Conservation (phyloP, 495 filamentous ascomycete species). For the Penicillium malachiteum region DNA sequence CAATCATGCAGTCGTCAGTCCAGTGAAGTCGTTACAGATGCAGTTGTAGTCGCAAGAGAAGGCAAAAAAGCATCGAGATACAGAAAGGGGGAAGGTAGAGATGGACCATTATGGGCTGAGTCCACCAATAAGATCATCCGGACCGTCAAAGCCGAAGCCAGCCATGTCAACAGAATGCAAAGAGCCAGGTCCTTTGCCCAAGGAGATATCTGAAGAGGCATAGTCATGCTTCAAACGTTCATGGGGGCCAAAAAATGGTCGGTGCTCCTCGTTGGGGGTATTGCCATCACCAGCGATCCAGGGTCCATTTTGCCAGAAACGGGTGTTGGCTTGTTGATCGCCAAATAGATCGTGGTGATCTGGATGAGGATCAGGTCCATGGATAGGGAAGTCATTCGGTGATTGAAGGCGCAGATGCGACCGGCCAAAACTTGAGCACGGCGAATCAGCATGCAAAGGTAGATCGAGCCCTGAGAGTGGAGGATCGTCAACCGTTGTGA, state of each 20-base stretch:
- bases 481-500: slow-evolving; percentile 46
- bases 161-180: slow-evolving; percentile 52
- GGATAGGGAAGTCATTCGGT: slow-evolving; percentile 44
- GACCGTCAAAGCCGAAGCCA: slow-evolving; percentile 43
- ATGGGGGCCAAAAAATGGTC: slow-evolving; percentile 50
- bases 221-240: slow-evolving; percentile 52
- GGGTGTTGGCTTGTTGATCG: slow-evolving; percentile 49
- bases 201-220: slow-evolving; percentile 48
- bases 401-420: slow-evolving; percentile 49
- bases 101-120: slow-evolving; percentile 39
- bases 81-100: slow-evolving; percentile 9
- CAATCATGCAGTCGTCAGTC: slow-evolving; percentile 50
- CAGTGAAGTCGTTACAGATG: slow-evolving; percentile 49
- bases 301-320: slow-evolving; percentile 50
- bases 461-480: slow-evolving; percentile 42
- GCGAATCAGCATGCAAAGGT: slow-evolving; percentile 47
- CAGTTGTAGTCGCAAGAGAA: slow-evolving; percentile 34
- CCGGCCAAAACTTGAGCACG: slow-evolving; percentile 49
- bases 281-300: slow-evolving; percentile 50
- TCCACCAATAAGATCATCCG: slow-evolving; percentile 38
- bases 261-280: slow-evolving; percentile 49
- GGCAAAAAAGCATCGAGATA: slow-evolving; percentile 18
- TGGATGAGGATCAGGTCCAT: slow-evolving; percentile 40
- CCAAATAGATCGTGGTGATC: slow-evolving; percentile 52
- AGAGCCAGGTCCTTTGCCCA: slow-evolving; percentile 46